phyloP scores from a whole-genome alignment of 257 asterid genomes.

The Plectranthus barbatus region DNA sequence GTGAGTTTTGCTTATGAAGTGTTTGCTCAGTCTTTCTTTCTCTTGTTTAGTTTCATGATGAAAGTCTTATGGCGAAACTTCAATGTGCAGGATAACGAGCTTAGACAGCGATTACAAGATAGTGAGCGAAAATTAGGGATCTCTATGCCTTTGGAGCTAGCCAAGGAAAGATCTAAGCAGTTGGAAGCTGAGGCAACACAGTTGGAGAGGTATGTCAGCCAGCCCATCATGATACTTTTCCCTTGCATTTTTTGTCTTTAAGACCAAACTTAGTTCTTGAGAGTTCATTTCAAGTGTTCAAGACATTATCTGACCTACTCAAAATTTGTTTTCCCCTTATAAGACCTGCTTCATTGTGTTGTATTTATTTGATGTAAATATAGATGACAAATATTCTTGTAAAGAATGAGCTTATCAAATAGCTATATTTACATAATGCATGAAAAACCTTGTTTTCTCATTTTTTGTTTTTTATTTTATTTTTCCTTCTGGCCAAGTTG shows the following conservation, averaged over 20 bases:
- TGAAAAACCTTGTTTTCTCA: neutral
- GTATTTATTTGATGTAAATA: neutral
- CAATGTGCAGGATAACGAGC: slow-evolving; percentile 56
- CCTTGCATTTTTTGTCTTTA: neutral
- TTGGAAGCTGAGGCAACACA: slow-evolving; percentile 72
- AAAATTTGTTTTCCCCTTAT: neutral
- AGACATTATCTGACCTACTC: neutral
- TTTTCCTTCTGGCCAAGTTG: neutral
- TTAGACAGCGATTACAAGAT: slow-evolving; percentile 77
- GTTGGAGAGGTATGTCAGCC: slow-evolving; percentile 76
- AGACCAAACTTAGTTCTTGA: neutral
- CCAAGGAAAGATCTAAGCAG: slow-evolving; percentile 63
- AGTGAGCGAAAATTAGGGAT: slow-evolving; percentile 79
- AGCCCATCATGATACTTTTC: neutral
- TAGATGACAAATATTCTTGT: neutral
- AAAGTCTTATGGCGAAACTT: neutral
- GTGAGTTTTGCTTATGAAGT: slow-evolving; percentile 20
- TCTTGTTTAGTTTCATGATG: neutral
- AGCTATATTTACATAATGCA: neutral
- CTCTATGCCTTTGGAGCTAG: slow-evolving; percentile 79
- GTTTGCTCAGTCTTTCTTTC: neutral
- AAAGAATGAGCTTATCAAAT: neutral
- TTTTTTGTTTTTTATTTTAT: neutral
- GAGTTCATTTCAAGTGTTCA: neutral
- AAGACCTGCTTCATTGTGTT: neutral